A percentile compares a stretch with the other conserved stretches of the same genome.
Evolutionary conservation across 1,284 basidiomycete genomes (phyloP).

Genomic region (Microbotryomycetes sp.): DNA sequence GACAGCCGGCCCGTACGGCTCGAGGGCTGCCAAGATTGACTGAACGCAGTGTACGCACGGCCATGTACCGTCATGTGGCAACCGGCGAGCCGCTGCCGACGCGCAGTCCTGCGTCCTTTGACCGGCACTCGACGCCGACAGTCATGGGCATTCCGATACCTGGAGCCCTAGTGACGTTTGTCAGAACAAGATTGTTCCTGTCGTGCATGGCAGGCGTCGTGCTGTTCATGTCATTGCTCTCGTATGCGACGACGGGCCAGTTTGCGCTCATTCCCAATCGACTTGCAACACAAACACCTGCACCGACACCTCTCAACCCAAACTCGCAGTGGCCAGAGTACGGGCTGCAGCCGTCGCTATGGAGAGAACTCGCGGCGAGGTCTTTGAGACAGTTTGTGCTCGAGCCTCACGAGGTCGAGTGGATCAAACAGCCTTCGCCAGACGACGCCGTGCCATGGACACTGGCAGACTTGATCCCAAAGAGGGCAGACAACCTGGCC

Average conservation of each 20-base stretch:
- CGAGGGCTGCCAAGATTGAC: too few species aligned
- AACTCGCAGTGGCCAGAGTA: neutral
- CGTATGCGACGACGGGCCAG: neutral
- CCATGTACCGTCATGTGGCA: too few species aligned
- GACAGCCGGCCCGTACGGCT: too few species aligned
- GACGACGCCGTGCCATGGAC: constrained; percentile 16
- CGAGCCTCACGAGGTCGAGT: constrained; percentile 12
- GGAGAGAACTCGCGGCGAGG: constrained; percentile 5
- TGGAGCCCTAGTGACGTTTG: neutral
- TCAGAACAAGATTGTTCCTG: neutral
- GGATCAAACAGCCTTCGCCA: neutral
- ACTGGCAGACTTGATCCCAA: constrained; percentile 2
- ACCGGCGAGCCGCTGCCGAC: too few species aligned
- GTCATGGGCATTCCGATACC: neutral
- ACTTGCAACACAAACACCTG: neutral
- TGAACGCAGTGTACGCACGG: too few species aligned
- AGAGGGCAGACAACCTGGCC: neutral
- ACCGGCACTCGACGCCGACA: neutral
- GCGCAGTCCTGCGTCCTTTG: too few species aligned
- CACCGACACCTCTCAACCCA: neutral
- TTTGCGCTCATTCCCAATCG: too few species aligned
- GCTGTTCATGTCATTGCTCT: neutral
- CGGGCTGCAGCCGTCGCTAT: constrained; percentile 1
- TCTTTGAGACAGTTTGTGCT: constrained; percentile 14
- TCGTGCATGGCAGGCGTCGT: neutral